These are phyloP conservation scores for Lodderomyces theae DNA, from an alignment of 1,139 yeast genomes.

Conservation along the genomic window DNA sequence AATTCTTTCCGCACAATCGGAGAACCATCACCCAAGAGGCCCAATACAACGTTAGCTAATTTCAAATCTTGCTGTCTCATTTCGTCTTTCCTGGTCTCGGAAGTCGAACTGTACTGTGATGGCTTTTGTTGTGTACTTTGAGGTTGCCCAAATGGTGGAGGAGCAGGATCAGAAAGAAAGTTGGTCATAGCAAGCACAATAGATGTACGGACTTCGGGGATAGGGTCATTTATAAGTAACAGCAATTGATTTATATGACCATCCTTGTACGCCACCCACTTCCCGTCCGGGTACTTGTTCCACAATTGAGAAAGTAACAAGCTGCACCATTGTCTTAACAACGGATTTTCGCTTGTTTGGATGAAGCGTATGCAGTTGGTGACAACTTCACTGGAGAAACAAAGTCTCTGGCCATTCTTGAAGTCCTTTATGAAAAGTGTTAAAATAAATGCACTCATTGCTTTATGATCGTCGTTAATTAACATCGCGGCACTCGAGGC, in stretches of 20 bases:
- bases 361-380: conserved; percentile 66
- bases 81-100: conserved; percentile 36
- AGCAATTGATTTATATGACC: conserved; percentile 59
- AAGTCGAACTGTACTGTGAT: conserved; percentile 15
- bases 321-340: conserved; percentile 89
- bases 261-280: conserved; percentile 66
- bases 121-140: conserved; percentile 21
- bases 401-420: conserved; percentile 74
- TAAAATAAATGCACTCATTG: conserved; percentile 91
- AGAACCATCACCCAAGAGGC: conserved; percentile 77
- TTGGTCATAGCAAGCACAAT: conserved; percentile 71
- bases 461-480: conserved; percentile 78
- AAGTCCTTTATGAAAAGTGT: conserved; percentile 81
- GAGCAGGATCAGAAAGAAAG: conserved; percentile 29
- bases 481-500: conserved; percentile 26
- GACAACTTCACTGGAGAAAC: conserved; percentile 72
- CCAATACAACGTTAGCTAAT: conserved; percentile 47
- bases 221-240: conserved; percentile 72
- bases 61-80: conserved; percentile 53
- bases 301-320: conserved; percentile 76
- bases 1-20: conserved; percentile 85
- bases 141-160: neutral
- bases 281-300: conserved; percentile 72
- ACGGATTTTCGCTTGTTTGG: conserved; percentile 75
- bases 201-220: conserved; percentile 93